Conservation (phyloP, 805 yeast species). For the Ogataea corticis region DNA sequence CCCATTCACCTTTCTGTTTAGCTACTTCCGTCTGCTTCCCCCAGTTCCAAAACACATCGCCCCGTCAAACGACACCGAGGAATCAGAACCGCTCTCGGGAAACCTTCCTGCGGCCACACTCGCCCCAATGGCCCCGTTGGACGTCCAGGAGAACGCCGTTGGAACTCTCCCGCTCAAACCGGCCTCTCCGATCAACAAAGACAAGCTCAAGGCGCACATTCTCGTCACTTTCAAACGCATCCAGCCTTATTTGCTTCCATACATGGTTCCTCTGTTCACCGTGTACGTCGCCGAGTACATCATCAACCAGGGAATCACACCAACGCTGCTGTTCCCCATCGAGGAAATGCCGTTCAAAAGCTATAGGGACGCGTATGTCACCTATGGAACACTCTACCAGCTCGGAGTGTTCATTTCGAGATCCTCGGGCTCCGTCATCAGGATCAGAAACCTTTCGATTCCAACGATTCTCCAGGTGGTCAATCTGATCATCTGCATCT, state of each 20-base stretch:
- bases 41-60: background rate
- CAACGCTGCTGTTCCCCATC: constrained; percentile 79
- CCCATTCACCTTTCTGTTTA: constrained; percentile 31
- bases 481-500: constrained; percentile 58
- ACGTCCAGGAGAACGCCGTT: background rate
- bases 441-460: constrained; percentile 58
- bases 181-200: background rate
- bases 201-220: constrained; percentile 20
- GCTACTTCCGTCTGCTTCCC: constrained; percentile 32
- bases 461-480: constrained; percentile 66
- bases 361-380: constrained; percentile 85
- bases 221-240: constrained; percentile 34
- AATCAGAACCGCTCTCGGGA: constrained; percentile 2
- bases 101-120: background rate
- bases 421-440: constrained; percentile 69
- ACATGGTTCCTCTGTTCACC: constrained; percentile 78
- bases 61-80: background rate
- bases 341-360: constrained; percentile 65
- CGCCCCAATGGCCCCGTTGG: background rate
- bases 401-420: constrained; percentile 90
- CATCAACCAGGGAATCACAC: constrained; percentile 90
- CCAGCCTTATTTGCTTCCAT: constrained; percentile 54
- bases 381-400: constrained; percentile 88
- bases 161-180: background rate
- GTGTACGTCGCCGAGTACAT: constrained; percentile 87